These are phyloP conservation scores for Grigorovia jiainica DNA, from an alignment of 805 yeast genomes.

Conservation along the genomic window DNA sequence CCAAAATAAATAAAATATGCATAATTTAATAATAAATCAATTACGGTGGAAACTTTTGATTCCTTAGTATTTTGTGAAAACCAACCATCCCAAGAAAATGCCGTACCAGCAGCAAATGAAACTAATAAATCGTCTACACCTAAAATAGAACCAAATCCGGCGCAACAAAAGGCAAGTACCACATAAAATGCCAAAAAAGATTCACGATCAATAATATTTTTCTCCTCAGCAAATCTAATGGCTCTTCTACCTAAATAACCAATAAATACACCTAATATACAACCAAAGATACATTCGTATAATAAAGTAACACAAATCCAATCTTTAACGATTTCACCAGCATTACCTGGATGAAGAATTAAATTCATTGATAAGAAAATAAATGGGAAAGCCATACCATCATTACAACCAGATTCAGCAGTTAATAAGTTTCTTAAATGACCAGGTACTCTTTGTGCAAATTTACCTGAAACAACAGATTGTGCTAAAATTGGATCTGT, in stretches of 20 bases:
- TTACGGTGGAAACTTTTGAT: slow-evolving; percentile 81
- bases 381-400: slow-evolving; percentile 94
- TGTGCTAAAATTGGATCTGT: slow-evolving; percentile 94
- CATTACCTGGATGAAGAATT: slow-evolving; percentile 55
- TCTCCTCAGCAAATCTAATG: slow-evolving; percentile 63
- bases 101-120: slow-evolving; percentile 87
- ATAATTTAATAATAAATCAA: slow-evolving; percentile 72
- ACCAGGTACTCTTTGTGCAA: slow-evolving; percentile 87
- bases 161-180: slow-evolving; percentile 71
- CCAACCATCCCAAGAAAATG: slow-evolving; percentile 92
- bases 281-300: slow-evolving; percentile 77
- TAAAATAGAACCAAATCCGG: slow-evolving; percentile 79
- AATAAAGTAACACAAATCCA: slow-evolving; percentile 71
- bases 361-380: slow-evolving; percentile 61
- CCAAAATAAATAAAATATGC: slow-evolving; percentile 87
- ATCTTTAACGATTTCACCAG: slow-evolving; percentile 61
- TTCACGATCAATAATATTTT: slow-evolving; percentile 72
- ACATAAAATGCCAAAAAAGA: slow-evolving; percentile 80
- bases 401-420: slow-evolving; percentile 84
- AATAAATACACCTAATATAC: slow-evolving; percentile 58
- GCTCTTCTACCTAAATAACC: slow-evolving; percentile 66
- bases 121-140: slow-evolving; percentile 87
- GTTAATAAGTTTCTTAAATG: slow-evolving; percentile 74
- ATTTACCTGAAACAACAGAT: slow-evolving; percentile 86
- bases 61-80: slow-evolving; percentile 76